Evolutionary conservation across 495 filamentous ascomycete genomes (phyloP), one percentile per base, ranked within the genome.

Genomic region (Trichocladium antarcticum): DNA sequence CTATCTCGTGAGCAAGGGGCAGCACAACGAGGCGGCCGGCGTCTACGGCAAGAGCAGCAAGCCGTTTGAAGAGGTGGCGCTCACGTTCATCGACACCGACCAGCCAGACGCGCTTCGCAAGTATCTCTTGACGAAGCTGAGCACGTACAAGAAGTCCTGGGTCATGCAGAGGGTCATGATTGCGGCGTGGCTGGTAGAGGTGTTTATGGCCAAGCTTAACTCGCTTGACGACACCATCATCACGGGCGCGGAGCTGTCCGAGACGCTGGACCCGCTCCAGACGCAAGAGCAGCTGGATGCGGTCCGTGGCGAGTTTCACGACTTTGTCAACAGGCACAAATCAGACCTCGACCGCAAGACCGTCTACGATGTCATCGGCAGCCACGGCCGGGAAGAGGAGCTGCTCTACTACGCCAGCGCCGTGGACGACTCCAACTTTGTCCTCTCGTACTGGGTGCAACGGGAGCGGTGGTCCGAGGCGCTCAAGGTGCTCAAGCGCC

Each of bases 151-250:
- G 67, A 93, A 88, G 64, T 75, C 82, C 14, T 80, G 78, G 7
- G 68, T 82, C 17, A 98, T 96, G 93, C 92, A 98, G 67, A 70
- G 92, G 44, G 81, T 84, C 29, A 94, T 98, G 89, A 82, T 96
- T 47, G 84, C 92, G 20, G 88, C 82, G 57, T 98, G 92, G 92
- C 78, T 98, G 42, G 74, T 95, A 15, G 92, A 98, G 56, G 74
- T 95, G 6, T 97, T 92, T 65, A 98, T 98, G 92, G 84, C 87
- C 3, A 96, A 95, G 66, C 73, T 97, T 27, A 96, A 97, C 57
- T 82, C 83, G 4, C 79, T 98, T 0, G 93, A 97, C 60, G 92
- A 98, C 62, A 87, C 86, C 12, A 87, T 97, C 43, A 82, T 87
- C 31, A 94, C 93, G 0, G 84, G 89, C 54, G 87, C 87, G 1